phyloP scores from a whole-genome alignment of 2,329 filamentous ascomycete species.

The Blastomyces gilchristii region DNA sequence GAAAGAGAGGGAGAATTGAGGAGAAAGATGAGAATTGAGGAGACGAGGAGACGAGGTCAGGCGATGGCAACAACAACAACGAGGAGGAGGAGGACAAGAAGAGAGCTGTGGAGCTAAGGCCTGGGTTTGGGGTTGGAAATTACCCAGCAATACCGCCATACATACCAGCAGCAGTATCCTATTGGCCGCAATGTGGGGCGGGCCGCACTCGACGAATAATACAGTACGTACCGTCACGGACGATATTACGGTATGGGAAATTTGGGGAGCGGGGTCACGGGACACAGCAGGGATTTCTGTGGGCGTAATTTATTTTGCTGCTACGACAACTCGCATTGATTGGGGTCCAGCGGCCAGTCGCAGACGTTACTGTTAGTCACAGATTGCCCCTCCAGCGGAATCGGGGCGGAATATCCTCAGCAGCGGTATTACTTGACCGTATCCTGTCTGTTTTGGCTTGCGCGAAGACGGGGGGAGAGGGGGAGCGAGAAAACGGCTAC shows the following conservation, averaged over 20 bases:
- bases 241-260: not conserved
- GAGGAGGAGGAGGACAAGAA: not conserved
- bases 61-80: not conserved
- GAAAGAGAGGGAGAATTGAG: not conserved
- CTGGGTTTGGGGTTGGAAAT: not conserved
- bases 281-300: conserved; percentile 16
- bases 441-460: not conserved
- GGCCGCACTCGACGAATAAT: not conserved
- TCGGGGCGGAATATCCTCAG: conserved; percentile 2
- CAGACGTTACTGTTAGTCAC: conserved; percentile 12
- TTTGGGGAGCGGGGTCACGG: not conserved
- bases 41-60: not conserved
- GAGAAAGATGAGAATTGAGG: not conserved
- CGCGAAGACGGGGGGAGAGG: not conserved
- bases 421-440: not conserved
- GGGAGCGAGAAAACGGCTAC: not conserved
- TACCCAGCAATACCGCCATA: not conserved
- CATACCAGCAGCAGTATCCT: not conserved
- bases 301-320: conserved; percentile 25
- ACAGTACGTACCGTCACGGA: not conserved
- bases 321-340: not conserved
- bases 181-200: no score
- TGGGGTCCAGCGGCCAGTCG: conserved; percentile 11
- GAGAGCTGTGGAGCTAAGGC: no score
- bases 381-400: not conserved